Base-by-base conservation (phyloP, 805 yeast species). In the Lachancea nothofagi region DNA sequence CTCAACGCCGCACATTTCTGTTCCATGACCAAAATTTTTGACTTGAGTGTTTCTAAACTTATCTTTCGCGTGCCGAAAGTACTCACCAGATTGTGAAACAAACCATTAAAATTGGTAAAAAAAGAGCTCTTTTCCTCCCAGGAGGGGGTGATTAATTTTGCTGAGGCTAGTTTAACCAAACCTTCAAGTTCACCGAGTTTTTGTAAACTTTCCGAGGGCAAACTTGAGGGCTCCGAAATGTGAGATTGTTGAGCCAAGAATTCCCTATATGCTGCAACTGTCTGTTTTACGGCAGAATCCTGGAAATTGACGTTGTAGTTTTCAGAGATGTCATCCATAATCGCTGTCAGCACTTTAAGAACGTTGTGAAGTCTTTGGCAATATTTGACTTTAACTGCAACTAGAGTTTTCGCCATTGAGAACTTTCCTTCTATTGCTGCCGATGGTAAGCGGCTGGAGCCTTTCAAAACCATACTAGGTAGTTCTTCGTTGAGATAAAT, bases 301-400 rank as follows among this genome's bases (percentile, higher is more conserved):
- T 83, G 83, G 64, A 81, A 81, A 56, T 83, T 83, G 29, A 85
- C 88, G 52, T 83, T 82, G 53, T 81, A 80, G 42, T 78, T 71
- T 5, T 68, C 56, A 5, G 69, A 56, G 55, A 82, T 61, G 31
- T 67, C 66, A 1, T 57, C 49, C 49, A 82, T 61, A 5, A 75
- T 55, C 0, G 41, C 33, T 45, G 77, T 80, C 42, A 82, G 56
- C 3, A 49, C 42, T 15, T 43, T 29, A 43, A 66, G 47, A 39
- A 55, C 39, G 22, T 42, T 41, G 33, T 42, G 20, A 17, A 53
- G 31, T 2, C 41, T 32, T 3, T 44, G 50, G 23, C 52, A 49
- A 34, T 48, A 42, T 33, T 52, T 31, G 48, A 43, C 39, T 44
- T 51, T 57, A 29, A 55, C 55, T 17, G 41, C 25, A 18, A 57